These are phyloP conservation scores for Cryptococcus hybrid DNA, from an alignment of 1,284 basidiomycete genomes.

Conservation along the genomic window DNA sequence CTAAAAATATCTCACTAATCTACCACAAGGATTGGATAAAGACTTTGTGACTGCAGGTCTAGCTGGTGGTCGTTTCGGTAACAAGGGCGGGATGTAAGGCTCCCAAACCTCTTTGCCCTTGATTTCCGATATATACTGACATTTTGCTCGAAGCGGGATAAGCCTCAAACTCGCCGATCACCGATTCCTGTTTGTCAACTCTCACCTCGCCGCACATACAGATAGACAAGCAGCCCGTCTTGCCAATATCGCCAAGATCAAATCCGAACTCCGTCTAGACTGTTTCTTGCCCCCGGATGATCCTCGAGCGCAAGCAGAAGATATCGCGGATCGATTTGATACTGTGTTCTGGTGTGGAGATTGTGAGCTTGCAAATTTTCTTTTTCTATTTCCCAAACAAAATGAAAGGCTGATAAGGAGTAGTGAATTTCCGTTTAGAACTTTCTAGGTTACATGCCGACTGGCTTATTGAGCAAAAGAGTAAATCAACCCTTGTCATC, in stretches of 20 bases:
- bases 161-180: conserved; percentile 55
- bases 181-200: conserved; percentile 57
- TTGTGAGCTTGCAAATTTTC: conserved; percentile 23
- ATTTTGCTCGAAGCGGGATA: conserved; percentile 45
- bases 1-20: too few relatives aligned
- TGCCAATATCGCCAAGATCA: conserved; percentile 53
- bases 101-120: conserved; percentile 24
- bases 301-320: conserved; percentile 29
- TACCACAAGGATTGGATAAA: conserved; percentile 48
- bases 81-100: conserved; percentile 52
- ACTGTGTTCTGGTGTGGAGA: conserved; percentile 57
- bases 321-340: conserved; percentile 56
- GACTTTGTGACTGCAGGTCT: conserved; percentile 57
- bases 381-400: not conserved
- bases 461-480: conserved; percentile 56
- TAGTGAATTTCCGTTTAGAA: conserved; percentile 56
- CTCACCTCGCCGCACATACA: conserved; percentile 57
- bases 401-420: not conserved
- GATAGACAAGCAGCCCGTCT: conserved; percentile 43
- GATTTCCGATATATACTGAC: not conserved
- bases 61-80: conserved; percentile 56
- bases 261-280: conserved; percentile 54
- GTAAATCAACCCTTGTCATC: conserved; percentile 14
- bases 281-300: conserved; percentile 52
- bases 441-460: conserved; percentile 56